Percentiles rank a stretch among this genome's conserved stretches.
These are phyloP conservation scores for Backusella liffmaniae DNA, from an alignment of 192 early-diverging fungal species.

Conservation along the genomic window DNA sequence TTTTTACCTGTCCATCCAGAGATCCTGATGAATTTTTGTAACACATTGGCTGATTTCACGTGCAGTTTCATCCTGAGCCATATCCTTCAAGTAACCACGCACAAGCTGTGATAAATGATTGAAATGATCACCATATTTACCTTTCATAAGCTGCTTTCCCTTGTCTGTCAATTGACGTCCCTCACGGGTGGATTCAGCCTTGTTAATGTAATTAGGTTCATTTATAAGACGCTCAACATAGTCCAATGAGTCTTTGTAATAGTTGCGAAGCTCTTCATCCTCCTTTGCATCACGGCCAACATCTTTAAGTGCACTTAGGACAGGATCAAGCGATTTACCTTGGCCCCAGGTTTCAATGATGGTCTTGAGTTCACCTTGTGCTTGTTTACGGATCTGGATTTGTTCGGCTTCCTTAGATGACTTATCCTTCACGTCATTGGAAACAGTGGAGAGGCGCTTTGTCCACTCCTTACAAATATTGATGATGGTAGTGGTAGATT, in stretches of 20 bases:
- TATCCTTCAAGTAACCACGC: conserved; percentile 19
- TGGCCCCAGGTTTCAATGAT: conserved; percentile 46
- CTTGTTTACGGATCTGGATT: conserved; percentile 15
- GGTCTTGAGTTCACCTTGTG: conserved; percentile 35
- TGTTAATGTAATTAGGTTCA: conserved; percentile 37
- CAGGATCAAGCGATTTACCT: conserved; percentile 34
- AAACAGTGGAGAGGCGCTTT: conserved; percentile 11
- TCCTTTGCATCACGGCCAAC: conserved; percentile 19
- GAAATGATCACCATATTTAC: conserved; percentile 30
- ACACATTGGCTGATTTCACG: conserved; percentile 29
- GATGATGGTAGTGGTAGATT: conserved; percentile 34
- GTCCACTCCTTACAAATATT: conserved; percentile 33
- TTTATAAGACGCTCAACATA: conserved; percentile 31
- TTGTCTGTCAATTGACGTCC: conserved; percentile 21
- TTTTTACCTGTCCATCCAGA: conserved; percentile 37
- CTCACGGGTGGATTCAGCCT: conserved; percentile 25
- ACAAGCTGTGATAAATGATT: conserved; percentile 24
- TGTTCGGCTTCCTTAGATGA: conserved; percentile 13
- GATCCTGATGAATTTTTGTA: conserved; percentile 30
- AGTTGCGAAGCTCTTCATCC: conserved; percentile 35
- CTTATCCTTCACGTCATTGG: not conserved
- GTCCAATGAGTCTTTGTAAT: conserved; percentile 9
- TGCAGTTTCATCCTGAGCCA: conserved; percentile 31
- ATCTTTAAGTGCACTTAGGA: conserved; percentile 31
- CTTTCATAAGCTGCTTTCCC: conserved; percentile 21